Conservation (phyloP, 1,284 basidiomycete species). For the Cryptococcus floricola region DNA sequence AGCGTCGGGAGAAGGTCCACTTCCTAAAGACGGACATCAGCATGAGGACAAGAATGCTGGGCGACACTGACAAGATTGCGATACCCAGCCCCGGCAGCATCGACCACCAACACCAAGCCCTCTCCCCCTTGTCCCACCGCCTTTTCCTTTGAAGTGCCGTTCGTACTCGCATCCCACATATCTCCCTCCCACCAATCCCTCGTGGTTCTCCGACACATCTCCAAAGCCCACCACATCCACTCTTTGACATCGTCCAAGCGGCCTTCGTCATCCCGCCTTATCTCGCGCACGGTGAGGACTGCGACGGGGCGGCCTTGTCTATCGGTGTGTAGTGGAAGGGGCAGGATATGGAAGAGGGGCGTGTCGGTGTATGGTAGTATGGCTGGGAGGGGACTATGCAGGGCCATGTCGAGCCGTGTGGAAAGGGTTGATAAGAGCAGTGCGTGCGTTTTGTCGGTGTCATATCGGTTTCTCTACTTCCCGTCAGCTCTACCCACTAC, state of each 20-base stretch:
- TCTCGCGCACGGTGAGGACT: constrained; percentile 38
- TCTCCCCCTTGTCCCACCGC: constrained; percentile 25
- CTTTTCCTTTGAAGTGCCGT: neutral
- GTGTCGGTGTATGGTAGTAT: constrained; percentile 24
- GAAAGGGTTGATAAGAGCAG: constrained; percentile 23
- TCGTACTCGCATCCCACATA: constrained; percentile 9
- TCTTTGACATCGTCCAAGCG: constrained; percentile 39
- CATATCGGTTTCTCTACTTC: constrained; percentile 36
- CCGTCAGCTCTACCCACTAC: neutral
- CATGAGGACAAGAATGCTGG: neutral
- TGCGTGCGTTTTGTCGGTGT: constrained; percentile 25
- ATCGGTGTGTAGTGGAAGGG: constrained; percentile 32
- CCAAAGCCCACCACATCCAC: constrained; percentile 45
- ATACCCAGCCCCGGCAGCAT: constrained; percentile 44
- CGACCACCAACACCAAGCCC: constrained; percentile 41
- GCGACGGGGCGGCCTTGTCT: constrained; percentile 36
- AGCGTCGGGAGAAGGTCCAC: constrained; percentile 47
- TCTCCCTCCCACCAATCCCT: constrained; percentile 35
- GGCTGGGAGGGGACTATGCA: constrained; percentile 30
- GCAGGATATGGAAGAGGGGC: constrained; percentile 37
- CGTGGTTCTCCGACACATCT: constrained; percentile 34
- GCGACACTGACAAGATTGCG: constrained; percentile 41
- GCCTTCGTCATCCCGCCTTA: constrained; percentile 33
- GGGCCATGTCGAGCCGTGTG: constrained; percentile 20
- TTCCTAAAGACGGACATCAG: constrained; percentile 26